Evolutionary conservation across 805 yeast species (phyloP), one percentile per base, ranked within the genome.

Genomic region (Yamadazyma endophytica): DNA sequence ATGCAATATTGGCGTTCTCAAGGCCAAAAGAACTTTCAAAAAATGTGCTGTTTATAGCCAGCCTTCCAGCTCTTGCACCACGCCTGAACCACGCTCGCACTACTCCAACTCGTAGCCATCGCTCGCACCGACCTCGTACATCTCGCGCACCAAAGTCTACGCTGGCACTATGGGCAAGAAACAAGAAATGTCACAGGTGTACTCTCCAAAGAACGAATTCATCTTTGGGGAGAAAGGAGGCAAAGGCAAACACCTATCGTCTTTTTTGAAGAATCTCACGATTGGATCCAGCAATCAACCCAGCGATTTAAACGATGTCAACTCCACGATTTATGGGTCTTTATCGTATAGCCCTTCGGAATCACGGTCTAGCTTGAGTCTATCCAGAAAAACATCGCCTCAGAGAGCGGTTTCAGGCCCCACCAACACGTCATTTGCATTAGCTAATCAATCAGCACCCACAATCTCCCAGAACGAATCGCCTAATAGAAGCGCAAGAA

Each of bases 201-300:
- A 64, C 43, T 49, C 47, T 28, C 36, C 58, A 35, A 57, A 53
- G 45, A 73, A 74, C 40, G 87, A 80, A 49, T 80, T 77, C 44
- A 60, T 79, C 12, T 80, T 80, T 43, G 81, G 79, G 15, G 84
- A 79, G 44, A 68, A 70, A 24, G 87, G 87, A 13, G 86, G 86
- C 9, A 64, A 70, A 27, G 86, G 86, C 2, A 76, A 76, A 35
- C 66, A 76, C 24, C 62, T 75, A 9, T 61, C 79, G 36, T 60
- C 73, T 27, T 71, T 75, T 49, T 56, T 76, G 35, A 66, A 64
- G 39, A 63, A 70, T 25, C 56, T 65, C 18, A 59, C 68, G 31
- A 62, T 70, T 2, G 58, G 62, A 3, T 36, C 49, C 24, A 19
- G 36, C 14, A 26, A 46, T 32, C 21, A 43, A 17, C 17, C 29